phyloP scores from a whole-genome alignment of 768 basidiomycete species.

The Sarcomyxa edulis region DNA sequence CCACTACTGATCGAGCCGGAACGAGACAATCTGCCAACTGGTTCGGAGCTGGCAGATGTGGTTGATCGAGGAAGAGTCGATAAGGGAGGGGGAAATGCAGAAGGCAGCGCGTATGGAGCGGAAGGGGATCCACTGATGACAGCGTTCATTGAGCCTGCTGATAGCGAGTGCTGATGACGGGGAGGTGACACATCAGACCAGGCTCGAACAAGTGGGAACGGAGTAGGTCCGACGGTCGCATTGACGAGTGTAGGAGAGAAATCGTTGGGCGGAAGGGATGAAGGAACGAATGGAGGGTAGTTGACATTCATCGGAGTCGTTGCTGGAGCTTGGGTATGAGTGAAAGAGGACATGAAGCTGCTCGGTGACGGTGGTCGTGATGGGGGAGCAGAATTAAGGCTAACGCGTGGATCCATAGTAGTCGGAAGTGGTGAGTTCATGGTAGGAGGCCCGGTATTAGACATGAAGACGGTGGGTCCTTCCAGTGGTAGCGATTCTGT shows the following conservation, averaged over 20 bases:
- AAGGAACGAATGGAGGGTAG: constrained; percentile 4
- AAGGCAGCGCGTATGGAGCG: constrained; percentile 11
- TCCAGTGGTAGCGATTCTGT: constrained; percentile 13
- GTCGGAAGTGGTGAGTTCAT: constrained; percentile 1
- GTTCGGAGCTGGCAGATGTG: constrained; percentile 21
- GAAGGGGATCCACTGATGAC: constrained; percentile 12
- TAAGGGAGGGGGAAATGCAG: constrained; percentile 10
- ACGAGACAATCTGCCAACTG: constrained; percentile 51
- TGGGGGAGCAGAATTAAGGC: constrained; percentile 19
- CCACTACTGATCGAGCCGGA: constrained; percentile 51
- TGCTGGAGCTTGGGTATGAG: too few relatives aligned
- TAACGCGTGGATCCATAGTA: constrained; percentile 9
- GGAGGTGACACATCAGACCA: constrained; percentile 36
- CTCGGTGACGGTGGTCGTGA: constrained; percentile 26
- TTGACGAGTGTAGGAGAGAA: constrained; percentile 7
- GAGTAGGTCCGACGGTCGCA: constrained; percentile 10
- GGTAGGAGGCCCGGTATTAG: background rate
- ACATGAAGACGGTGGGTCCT: constrained; percentile 2
- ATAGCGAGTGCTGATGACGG: constrained; percentile 38
- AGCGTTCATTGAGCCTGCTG: constrained; percentile 29
- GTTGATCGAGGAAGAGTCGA: constrained; percentile 10
- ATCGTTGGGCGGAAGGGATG: constrained; percentile 1
- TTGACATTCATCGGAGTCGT: constrained; percentile 1
- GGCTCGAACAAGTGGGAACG: constrained; percentile 25
- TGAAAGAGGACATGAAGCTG: constrained; percentile 1